Conservation (phyloP, 2,329 filamentous ascomycete genomes). For the Aschersonia sp. region DNA sequence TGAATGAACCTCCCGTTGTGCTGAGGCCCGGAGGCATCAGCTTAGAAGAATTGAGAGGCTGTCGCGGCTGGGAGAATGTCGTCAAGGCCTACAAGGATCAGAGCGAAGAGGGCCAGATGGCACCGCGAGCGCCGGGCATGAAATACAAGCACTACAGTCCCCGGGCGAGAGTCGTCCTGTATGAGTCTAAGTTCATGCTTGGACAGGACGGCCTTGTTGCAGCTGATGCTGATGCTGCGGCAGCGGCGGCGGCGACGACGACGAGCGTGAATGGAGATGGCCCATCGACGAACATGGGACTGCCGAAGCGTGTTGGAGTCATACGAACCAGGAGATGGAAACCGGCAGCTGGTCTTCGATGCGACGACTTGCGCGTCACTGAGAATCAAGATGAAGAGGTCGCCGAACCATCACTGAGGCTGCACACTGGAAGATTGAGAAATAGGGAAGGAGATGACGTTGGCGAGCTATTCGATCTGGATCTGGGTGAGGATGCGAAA, state of each 20-base stretch:
- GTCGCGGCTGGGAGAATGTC: conserved; percentile 69
- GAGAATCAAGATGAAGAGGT: conserved; percentile 5
- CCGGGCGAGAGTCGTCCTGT: conserved; percentile 70
- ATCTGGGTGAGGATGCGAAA: conserved; percentile 54
- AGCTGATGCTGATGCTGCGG: conserved; percentile 16
- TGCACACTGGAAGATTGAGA: conserved; percentile 25
- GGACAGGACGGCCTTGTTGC: conserved; percentile 20
- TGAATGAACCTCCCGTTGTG: conserved; percentile 67
- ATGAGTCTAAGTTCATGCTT: conserved; percentile 39
- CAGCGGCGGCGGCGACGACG: conserved; percentile 7
- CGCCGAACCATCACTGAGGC: conserved; percentile 19
- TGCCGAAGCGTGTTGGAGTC: conserved; percentile 28
- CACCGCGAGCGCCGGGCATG: conserved; percentile 86
- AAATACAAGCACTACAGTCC: conserved; percentile 98
- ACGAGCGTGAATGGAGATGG: conserved; percentile 3
- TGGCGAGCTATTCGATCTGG: conserved; percentile 48
- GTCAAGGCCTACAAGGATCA: conserved; percentile 66
- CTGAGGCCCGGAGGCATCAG: conserved; percentile 78
- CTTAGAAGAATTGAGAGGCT: conserved; percentile 60
- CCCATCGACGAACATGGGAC: conserved; percentile 8
- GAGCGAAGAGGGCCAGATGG: conserved; percentile 45
- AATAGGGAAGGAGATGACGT: conserved; percentile 15
- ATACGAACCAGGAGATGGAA: conserved; percentile 42
- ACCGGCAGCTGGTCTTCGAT: conserved; percentile 24
- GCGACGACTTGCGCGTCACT: conserved; percentile 12